phyloP scores from a whole-genome alignment of 1,284 basidiomycete species.

The Irpex sp. region DNA sequence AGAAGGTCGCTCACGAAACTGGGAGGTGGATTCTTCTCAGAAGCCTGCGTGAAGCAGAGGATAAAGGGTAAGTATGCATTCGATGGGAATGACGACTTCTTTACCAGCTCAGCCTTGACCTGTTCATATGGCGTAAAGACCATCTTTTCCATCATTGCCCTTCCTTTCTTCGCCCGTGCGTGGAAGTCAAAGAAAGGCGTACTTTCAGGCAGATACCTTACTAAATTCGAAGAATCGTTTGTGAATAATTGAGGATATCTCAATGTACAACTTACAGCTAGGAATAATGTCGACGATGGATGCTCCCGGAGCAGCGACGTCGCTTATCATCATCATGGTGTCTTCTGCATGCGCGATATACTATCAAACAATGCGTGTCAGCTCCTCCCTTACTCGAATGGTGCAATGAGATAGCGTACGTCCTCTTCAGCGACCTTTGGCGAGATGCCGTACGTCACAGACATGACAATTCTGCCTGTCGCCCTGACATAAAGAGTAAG shows the following conservation, averaged over 20 bases:
- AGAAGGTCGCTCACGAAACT: neutral
- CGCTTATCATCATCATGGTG: slow-evolving; percentile 19
- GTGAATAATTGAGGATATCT: neutral
- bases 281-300: slow-evolving; percentile 28
- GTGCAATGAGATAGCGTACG: slow-evolving; percentile 5
- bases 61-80: neutral
- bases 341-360: slow-evolving; percentile 23
- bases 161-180: slow-evolving; percentile 19
- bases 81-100: neutral
- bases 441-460: slow-evolving; percentile 30
- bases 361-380: slow-evolving; percentile 3
- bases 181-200: slow-evolving; percentile 33
- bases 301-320: slow-evolving; percentile 25
- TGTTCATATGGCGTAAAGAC: slow-evolving; percentile 25
- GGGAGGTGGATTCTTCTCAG: neutral
- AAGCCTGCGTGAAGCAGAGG: neutral
- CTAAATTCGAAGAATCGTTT: slow-evolving; percentile 13
- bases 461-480: slow-evolving; percentile 24
- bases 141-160: slow-evolving; percentile 17
- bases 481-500: slow-evolving; percentile 20
- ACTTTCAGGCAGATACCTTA: slow-evolving; percentile 33
- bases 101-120: slow-evolving; percentile 27
- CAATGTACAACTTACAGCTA: slow-evolving; percentile 14
- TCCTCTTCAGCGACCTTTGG: slow-evolving; percentile 23
- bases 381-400: neutral